Evolutionary conservation across 768 basidiomycete species (phyloP).

Genomic region (Gymnopilus junonius): DNA sequence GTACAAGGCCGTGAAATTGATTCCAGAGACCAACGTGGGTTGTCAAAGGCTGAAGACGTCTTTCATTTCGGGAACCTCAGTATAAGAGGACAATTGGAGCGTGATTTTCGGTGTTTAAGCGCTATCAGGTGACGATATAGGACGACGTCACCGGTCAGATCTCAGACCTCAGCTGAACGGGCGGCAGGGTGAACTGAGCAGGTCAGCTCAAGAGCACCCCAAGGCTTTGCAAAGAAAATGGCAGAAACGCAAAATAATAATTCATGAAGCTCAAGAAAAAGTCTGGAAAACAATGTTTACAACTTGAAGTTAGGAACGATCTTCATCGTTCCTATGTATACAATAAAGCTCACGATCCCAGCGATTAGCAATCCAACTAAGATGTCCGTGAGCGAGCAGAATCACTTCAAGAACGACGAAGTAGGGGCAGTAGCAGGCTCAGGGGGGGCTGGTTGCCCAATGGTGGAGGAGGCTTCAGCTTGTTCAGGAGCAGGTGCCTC

Average conservation of each 20-base stretch:
- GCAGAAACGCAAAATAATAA: no score
- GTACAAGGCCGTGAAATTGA: no score
- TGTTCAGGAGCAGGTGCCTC: background rate
- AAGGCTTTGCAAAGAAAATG: no score
- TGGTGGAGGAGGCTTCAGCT: background rate
- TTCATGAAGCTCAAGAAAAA: no score
- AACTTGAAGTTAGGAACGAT: no score
- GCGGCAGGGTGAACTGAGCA: no score
- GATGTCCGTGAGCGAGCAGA: background rate
- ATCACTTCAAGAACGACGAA: background rate
- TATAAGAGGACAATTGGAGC: no score
- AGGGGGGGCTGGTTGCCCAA: background rate
- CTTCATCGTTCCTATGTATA: background rate
- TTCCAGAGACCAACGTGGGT: background rate
- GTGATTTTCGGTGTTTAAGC: background rate
- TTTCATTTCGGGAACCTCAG: background rate
- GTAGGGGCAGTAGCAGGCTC: constrained; percentile 10
- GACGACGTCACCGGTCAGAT: no score
- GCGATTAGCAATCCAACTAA: background rate
- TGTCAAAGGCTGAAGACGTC: background rate
- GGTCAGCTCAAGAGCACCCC: no score
- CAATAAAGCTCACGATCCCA: background rate
- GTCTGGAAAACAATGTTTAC: no score
- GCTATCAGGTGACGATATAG: no score
- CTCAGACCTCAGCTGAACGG: no score